phyloP scores from a whole-genome alignment of 805 yeast species.

The Danielia reshetovae region DNA sequence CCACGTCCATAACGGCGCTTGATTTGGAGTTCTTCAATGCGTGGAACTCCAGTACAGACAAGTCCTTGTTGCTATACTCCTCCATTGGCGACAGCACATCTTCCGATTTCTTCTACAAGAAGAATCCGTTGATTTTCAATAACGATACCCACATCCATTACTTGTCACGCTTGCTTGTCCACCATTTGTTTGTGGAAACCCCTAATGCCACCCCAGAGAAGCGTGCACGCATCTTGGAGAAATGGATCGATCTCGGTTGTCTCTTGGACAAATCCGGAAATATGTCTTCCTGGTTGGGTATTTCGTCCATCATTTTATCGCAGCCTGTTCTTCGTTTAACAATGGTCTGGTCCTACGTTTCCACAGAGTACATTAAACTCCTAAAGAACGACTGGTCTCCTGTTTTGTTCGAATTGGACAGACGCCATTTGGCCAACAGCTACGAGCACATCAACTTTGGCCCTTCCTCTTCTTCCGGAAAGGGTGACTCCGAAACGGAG shows the following conservation, averaged over 20 bases:
- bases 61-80: constrained; percentile 63
- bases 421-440: constrained; percentile 52
- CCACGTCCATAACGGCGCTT: constrained; percentile 61
- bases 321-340: constrained; percentile 73
- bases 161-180: constrained; percentile 63
- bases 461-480: constrained; percentile 5
- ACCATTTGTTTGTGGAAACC: constrained; percentile 63
- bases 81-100: constrained; percentile 25
- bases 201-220: constrained; percentile 26
- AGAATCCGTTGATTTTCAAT: constrained; percentile 77
- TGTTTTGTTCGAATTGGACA: constrained; percentile 81
- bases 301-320: constrained; percentile 78
- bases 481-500: constrained; percentile 6
- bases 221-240: constrained; percentile 65
- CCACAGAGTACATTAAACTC: constrained; percentile 52
- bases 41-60: constrained; percentile 82
- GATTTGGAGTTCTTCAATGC: constrained; percentile 57
- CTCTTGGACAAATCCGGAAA: constrained; percentile 77
- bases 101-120: constrained; percentile 38
- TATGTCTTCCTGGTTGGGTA: constrained; percentile 91
- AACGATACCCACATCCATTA: constrained; percentile 67
- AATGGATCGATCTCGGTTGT: constrained; percentile 85
- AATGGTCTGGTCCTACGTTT: constrained; percentile 71
- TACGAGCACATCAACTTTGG: constrained; percentile 15
- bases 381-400: constrained; percentile 88